A percentile compares a stretch with the other conserved stretches of the same genome.
These are phyloP conservation scores for Penicillium tannophilum DNA, from an alignment of 495 filamentous ascomycete genomes.

Conservation along the genomic window DNA sequence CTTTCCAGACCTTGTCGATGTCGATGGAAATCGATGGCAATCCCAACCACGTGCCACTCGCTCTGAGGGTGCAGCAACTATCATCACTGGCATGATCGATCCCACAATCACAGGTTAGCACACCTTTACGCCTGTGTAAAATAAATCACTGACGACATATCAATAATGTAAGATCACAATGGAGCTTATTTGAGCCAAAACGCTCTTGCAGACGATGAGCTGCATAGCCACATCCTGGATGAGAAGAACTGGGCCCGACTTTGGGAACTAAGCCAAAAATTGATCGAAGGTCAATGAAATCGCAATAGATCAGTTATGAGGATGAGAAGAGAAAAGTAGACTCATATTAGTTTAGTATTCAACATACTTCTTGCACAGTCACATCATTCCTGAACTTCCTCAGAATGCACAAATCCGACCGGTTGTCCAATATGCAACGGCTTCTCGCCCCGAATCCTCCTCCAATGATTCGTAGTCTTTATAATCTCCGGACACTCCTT, in stretches of 20 bases:
- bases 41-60: conserved; percentile 16
- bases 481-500: conserved; percentile 25
- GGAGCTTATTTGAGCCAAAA: conserved; percentile 20
- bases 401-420: background rate
- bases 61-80: conserved; percentile 24
- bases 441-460: conserved; percentile 23
- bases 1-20: conserved; percentile 14
- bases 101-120: conserved; percentile 22
- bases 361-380: background rate
- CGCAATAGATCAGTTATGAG: too few species aligned
- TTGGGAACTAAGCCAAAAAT: conserved; percentile 21
- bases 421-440: conserved; percentile 8
- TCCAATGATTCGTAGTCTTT: conserved; percentile 27
- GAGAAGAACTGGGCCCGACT: conserved; percentile 20
- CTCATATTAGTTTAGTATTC: background rate
- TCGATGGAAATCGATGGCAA: conserved; percentile 18
- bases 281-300: conserved; percentile 7
- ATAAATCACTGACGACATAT: background rate
- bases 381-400: background rate
- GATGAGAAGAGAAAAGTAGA: too few species aligned
- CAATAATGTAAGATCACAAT: conserved; percentile 1
- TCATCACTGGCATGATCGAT: conserved; percentile 30
- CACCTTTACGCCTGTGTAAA: background rate
- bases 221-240: conserved; percentile 21
- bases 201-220: conserved; percentile 19